A percentile compares a stretch with the other conserved stretches of the same genome.
Conservation (phyloP, 75 land plant genomes). For the Sequoia sempervirens region DNA sequence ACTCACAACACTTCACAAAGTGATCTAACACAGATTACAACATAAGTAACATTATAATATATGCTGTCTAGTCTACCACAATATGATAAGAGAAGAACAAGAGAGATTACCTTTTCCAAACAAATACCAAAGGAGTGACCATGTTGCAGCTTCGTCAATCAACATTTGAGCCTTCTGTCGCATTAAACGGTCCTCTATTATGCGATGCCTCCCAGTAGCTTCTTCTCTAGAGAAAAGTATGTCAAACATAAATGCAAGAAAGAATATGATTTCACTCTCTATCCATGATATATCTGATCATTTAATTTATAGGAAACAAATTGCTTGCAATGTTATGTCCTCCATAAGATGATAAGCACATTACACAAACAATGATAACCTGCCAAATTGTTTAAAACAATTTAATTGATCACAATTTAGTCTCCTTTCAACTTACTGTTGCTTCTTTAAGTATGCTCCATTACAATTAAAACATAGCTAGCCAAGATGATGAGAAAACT, state of each 20-base stretch:
- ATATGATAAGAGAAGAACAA: neutral
- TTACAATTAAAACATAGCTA: neutral
- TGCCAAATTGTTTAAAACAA: neutral
- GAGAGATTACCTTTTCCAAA: conserved; percentile 76
- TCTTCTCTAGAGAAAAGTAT: conserved; percentile 26
- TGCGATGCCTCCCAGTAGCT: conserved; percentile 56
- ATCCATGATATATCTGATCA: neutral
- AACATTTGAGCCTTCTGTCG: conserved; percentile 83
- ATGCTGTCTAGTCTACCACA: neutral
- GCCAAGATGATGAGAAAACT: neutral
- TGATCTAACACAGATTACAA: neutral
- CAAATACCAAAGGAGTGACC: conserved; percentile 94
- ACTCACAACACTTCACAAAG: neutral
- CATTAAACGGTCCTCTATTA: conserved; percentile 86
- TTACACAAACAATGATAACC: neutral
- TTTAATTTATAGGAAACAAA: neutral
- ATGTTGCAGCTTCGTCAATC: conserved; percentile 91
- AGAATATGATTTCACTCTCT: neutral
- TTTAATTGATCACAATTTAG: neutral
- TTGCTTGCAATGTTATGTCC: neutral
- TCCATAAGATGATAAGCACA: neutral
- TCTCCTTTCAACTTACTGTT: neutral
- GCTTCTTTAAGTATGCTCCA: neutral
- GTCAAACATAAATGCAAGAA: neutral
- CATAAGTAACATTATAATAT: neutral